Evolutionary conservation across 169 alveolate genomes (phyloP).

Genomic region (Cryptosporidium ubiquitum): DNA sequence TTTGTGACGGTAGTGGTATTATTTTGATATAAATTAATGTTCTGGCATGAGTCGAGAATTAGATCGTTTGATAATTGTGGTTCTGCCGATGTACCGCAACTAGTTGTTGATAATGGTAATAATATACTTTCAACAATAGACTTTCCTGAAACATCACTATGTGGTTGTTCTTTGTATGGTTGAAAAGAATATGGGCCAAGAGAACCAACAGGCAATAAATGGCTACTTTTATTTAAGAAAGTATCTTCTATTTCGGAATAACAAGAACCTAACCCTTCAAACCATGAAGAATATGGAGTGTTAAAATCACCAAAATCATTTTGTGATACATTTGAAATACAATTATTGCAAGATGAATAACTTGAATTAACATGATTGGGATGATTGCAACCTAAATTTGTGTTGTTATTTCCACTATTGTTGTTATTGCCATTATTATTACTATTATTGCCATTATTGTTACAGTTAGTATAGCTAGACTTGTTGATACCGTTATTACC

Average conservation of each 20-base stretch:
- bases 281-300: slow-evolving; percentile 60
- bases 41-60: slow-evolving; percentile 43
- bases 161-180: slow-evolving; percentile 44
- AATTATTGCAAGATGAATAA: slow-evolving; percentile 38
- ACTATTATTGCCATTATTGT: slow-evolving; percentile 2
- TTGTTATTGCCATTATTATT: neutral
- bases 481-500: slow-evolving; percentile 8
- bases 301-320: slow-evolving; percentile 35
- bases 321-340: slow-evolving; percentile 3
- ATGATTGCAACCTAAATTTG: neutral
- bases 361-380: neutral
- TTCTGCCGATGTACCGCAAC: slow-evolving; percentile 63
- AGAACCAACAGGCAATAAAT: slow-evolving; percentile 50
- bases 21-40: slow-evolving; percentile 13
- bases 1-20: neutral
- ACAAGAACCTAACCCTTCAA: slow-evolving; percentile 59
- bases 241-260: slow-evolving; percentile 66
- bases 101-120: slow-evolving; percentile 52
- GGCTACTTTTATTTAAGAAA: slow-evolving; percentile 35
- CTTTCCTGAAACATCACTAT: slow-evolving; percentile 8
- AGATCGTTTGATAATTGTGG: slow-evolving; percentile 69
- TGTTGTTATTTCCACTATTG: neutral
- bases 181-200: slow-evolving; percentile 73
- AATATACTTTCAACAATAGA: slow-evolving; percentile 59
- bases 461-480: neutral